Evolutionary conservation across 257 asterid genomes (phyloP), one percentile per base, ranked within the genome.

Genomic region (Solanum chmielewskii): DNA sequence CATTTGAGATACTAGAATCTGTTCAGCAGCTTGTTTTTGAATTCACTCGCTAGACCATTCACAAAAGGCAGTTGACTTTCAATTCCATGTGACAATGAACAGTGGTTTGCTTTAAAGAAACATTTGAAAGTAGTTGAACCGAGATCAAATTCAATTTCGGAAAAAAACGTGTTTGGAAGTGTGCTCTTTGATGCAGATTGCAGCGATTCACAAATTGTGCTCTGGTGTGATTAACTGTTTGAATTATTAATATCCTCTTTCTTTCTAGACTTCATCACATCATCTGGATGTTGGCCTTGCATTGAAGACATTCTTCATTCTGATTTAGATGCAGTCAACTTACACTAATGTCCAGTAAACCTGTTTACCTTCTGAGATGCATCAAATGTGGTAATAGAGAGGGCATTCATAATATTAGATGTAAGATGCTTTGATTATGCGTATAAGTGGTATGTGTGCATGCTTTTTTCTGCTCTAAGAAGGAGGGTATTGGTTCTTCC

Each of bases 11-110:
- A 74, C 80, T 86, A 88, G 62, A 42, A 27, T 83, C 56, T 87
- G 64, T 68, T 89, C 89, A 25, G 86, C 83, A 29, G 86, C 78
- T 84, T 85, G 88, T 87, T 85, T 71, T 59, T 62, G 29, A 75
- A 45, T 47, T 45, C 68, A 80, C 85, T 47, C 7, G 11, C 85
- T 47, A 47, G 29, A 80, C 27, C 18, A 80, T 80, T 80, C 42
- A 29, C 42, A 45, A 80, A 80, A 47, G 85, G 42, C 85, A 16
- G 68, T 47, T 47, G 27, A 47, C 42, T 18, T 80, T 47, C n/a
- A 80, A 47, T 80, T 80, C 42, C 68, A 29, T 80, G 39, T 80
- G 49, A 80, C 42, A 80, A 15, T 78, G 62, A 60, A 27, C 25
- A 16, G 68, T 80, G 85, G 29, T 29, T 80, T 80, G 44, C 68